Evolutionary conservation across 1,284 basidiomycete genomes (phyloP).

Genomic region (Sutorius eximius): DNA sequence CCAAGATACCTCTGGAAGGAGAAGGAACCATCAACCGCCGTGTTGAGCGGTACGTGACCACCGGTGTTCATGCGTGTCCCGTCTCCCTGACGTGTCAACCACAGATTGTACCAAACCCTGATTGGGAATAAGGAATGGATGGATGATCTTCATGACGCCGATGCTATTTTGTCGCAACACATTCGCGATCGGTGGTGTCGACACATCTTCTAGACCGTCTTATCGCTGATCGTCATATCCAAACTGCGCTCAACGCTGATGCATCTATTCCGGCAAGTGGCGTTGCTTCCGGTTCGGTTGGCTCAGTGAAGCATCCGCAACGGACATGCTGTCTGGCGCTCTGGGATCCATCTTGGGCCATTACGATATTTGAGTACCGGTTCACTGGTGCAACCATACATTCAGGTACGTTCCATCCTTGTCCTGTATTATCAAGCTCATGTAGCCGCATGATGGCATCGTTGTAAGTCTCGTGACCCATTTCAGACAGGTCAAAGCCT

Average conservation of each 20-base stretch:
- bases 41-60: constrained; percentile 70
- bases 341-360: constrained; percentile 92
- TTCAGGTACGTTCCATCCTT: constrained; percentile 56
- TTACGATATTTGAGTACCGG: constrained; percentile 83
- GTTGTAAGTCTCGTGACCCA: no score
- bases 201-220: constrained; percentile 87
- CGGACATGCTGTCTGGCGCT: constrained; percentile 80
- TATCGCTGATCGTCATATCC: constrained; percentile 77
- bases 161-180: constrained; percentile 90
- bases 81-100: constrained; percentile 3
- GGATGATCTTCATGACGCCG: constrained; percentile 80
- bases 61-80: neutral
- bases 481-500: no score
- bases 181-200: constrained; percentile 90
- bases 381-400: constrained; percentile 81
- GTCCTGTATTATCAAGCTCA: constrained; percentile 15
- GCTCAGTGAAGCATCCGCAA: constrained; percentile 42
- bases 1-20: constrained; percentile 86
- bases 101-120: constrained; percentile 77
- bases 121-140: constrained; percentile 82
- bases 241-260: constrained; percentile 47
- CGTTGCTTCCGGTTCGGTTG: constrained; percentile 21
- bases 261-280: constrained; percentile 21
- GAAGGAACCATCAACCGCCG: constrained; percentile 89
- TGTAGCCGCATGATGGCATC: no score